Base-by-base conservation (phyloP, 2,329 filamentous ascomycete species). In the Graphium sp. region DNA sequence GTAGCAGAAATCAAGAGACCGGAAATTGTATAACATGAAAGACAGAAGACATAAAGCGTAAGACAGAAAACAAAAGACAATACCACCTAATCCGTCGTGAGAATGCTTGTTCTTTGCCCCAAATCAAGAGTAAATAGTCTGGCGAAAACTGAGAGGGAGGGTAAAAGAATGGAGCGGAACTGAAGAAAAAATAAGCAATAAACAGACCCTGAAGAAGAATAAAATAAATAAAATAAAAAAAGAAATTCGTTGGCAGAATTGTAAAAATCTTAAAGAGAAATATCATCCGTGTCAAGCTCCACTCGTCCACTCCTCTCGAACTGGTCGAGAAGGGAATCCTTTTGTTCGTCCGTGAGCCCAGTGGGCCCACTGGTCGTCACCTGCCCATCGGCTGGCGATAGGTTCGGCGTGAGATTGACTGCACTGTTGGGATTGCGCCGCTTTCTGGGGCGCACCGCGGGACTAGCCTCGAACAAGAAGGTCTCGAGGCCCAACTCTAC, bases 401-500 rank as follows among this genome's bases (percentile, higher is more conserved):
- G 18, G 20, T 20, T 12, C 10, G 21, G 14, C 18, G 13, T 13
- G 16, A 18, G 8, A 8, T 33, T 24, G 19, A 23, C 16, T 5
- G 11, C 24, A 17, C 9, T 16, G 18, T 31, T 12, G 24, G 30
- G 17, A n/a, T 12, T 15, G 6, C 12, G n/a, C 14, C 40, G 32
- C 13, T 53, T 52, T n/a, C 58, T 53, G 4, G 58, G 52, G 17
- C 52, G 49, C 5, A 50, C 37, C 10, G 38, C 40, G 26, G 47
- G 44, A 27, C 54, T 55, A 10, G 57, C 32, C 26, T 54, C 50
- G 15, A 45, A 25, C 22, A 38, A 50, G 19, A 53, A 41, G 31
- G 62, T 56, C 31, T 62, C 57, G 27, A 63, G 44, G 30, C 55
- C 60, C 23, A 52, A 35, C 34, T 56, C 55, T 30, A 65, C 56